Conservation (phyloP, 75 land plant species). For the Ceratopteris richardii region DNA sequence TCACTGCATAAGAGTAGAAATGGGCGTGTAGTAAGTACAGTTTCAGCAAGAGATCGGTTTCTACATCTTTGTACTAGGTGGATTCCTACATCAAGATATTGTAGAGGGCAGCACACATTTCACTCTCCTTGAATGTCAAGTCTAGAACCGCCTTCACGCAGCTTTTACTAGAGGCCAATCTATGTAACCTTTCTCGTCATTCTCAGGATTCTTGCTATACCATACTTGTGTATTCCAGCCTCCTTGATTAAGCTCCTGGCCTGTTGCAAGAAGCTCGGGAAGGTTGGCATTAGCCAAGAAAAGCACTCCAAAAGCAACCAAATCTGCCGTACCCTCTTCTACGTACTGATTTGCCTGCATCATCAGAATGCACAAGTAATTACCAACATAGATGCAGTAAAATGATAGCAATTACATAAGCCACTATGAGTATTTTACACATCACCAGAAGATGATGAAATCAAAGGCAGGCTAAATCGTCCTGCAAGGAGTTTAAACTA, state of each 20-base stretch:
- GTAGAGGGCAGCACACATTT: too few relatives aligned
- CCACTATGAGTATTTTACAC: neutral
- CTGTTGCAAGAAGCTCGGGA: constrained; percentile 20
- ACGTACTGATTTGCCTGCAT: constrained; percentile 29
- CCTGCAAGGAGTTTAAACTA: too few relatives aligned
- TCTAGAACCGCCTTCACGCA: too few relatives aligned
- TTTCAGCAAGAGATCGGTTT: too few relatives aligned
- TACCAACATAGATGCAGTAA: neutral
- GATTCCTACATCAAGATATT: too few relatives aligned
- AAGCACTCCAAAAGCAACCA: constrained; percentile 24
- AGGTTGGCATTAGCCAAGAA: constrained; percentile 33
- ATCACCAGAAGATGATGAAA: too few relatives aligned
- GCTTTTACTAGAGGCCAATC: constrained; percentile 35
- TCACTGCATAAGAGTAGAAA: too few relatives aligned
- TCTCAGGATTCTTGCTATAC: constrained; percentile 18
- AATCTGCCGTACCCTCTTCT: constrained; percentile 33
- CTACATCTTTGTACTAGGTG: too few relatives aligned
- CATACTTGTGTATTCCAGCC: constrained; percentile 15
- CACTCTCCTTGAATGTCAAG: too few relatives aligned
- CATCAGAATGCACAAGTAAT: neutral
- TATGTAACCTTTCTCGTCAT: constrained; percentile 27
- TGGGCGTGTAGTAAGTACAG: too few relatives aligned
- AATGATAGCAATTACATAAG: neutral
- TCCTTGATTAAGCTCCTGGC: constrained; percentile 13
- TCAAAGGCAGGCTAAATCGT: too few relatives aligned